phyloP scores from a whole-genome alignment of 805 yeast species.

The Metschnikowia lunata region DNA sequence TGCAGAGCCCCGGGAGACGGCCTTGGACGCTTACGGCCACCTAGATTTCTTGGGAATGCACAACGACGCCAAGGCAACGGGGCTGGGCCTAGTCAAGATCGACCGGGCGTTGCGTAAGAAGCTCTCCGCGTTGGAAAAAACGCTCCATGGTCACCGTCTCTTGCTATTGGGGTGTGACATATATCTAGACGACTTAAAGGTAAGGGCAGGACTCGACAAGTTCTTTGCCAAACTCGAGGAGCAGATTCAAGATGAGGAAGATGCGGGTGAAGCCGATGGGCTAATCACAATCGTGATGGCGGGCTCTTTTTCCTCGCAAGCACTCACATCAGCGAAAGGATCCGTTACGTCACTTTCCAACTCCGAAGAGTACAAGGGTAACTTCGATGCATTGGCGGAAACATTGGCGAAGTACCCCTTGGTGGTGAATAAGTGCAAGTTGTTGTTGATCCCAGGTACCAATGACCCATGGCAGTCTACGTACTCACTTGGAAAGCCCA shows the following conservation, averaged over 20 bases:
- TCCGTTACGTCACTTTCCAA: constrained; percentile 45
- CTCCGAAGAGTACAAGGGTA: constrained; percentile 54
- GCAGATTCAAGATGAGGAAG: constrained; percentile 23
- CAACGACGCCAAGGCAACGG: constrained; percentile 21
- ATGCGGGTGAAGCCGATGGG: constrained; percentile 38
- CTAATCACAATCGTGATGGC: constrained; percentile 66
- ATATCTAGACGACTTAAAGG: constrained; percentile 54
- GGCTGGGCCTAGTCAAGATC: constrained; percentile 41
- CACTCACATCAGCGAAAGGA: constrained; percentile 57
- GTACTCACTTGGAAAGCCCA: constrained; percentile 52
- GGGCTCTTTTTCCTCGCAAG: constrained; percentile 73
- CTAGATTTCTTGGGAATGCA: constrained; percentile 59
- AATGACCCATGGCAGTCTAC: constrained; percentile 92
- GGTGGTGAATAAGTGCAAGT: constrained; percentile 48
- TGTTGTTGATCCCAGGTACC: constrained; percentile 80
- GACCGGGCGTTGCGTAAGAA: constrained; percentile 56
- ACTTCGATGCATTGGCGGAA: constrained; percentile 71
- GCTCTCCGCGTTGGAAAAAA: constrained; percentile 53
- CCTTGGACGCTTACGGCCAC: constrained; percentile 72
- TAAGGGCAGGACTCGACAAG: constrained; percentile 62
- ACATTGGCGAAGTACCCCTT: constrained; percentile 56
- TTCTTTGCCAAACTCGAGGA: constrained; percentile 50
- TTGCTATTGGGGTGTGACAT: constrained; percentile 74
- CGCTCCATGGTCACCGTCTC: constrained; percentile 52
- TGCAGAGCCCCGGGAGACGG: constrained; percentile 64